Percentiles rank a stretch among this genome's conserved stretches.
Conservation (phyloP, 305 asterid species). For the Fraxinus latifolia region DNA sequence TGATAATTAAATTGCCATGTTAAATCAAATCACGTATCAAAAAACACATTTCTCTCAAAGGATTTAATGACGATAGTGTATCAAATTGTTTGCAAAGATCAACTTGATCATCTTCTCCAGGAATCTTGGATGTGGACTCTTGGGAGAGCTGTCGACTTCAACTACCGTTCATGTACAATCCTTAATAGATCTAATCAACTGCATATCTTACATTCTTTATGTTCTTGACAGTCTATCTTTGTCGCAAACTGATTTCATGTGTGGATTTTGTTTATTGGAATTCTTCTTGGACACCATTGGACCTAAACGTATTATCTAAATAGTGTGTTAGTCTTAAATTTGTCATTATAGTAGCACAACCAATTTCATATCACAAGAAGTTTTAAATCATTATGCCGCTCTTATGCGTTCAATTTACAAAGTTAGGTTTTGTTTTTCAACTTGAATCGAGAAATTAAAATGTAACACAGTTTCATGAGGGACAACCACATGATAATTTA, state of each 20-base stretch:
- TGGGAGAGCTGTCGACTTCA: no score
- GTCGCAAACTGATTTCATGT: constrained; percentile 8
- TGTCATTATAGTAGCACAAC: neutral
- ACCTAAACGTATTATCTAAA: neutral
- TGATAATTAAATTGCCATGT: neutral
- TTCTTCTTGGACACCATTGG: neutral
- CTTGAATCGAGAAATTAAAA: neutral
- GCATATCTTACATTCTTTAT: no score
- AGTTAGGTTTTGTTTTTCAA: no score
- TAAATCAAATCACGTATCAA: neutral
- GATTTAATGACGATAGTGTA: no score
- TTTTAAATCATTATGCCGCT: neutral
- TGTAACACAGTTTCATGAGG: neutral
- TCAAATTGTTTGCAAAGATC: no score
- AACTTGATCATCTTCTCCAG: no score
- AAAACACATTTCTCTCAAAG: neutral
- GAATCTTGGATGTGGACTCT: no score
- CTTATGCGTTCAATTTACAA: neutral
- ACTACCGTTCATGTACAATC: no score
- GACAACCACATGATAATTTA: neutral
- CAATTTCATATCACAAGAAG: neutral
- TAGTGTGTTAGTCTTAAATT: neutral
- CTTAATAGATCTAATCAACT: no score
- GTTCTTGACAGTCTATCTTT: no score
- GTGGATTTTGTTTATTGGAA: neutral